Conservation (phyloP, 2,329 filamentous ascomycete species). For the Trichoderma sp. region DNA sequence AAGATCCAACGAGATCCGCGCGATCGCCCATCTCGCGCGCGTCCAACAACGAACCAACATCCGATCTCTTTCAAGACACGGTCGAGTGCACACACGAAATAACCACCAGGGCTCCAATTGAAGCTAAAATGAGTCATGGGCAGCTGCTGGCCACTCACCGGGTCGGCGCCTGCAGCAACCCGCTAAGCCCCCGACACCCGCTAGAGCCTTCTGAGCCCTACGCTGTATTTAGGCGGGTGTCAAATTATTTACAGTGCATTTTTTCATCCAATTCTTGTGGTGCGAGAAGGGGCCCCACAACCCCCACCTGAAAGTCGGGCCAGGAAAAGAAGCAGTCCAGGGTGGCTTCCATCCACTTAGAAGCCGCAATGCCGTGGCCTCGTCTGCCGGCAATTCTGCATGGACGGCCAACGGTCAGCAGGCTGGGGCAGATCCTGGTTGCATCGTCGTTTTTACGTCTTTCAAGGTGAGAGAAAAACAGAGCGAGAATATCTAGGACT, state of each 20-base stretch:
- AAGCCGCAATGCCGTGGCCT: background rate
- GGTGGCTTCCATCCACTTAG: background rate
- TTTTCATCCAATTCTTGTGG: background rate
- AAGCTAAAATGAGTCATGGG: background rate
- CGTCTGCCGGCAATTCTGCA: conserved; percentile 1
- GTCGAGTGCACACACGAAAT: background rate
- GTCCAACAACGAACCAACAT: background rate
- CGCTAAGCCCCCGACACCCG: conserved; percentile 27
- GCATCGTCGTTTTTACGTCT: background rate
- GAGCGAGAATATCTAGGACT: background rate
- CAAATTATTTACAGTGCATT: background rate
- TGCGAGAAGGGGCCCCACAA: background rate
- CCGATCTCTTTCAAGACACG: background rate
- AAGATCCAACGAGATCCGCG: conserved; percentile 7
- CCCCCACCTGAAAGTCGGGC: background rate
- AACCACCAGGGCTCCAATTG: background rate
- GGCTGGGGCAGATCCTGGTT: conserved; percentile 6
- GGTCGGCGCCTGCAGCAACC: conserved; percentile 32
- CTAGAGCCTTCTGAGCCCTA: background rate
- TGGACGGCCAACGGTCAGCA: background rate
- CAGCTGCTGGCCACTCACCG: conserved; percentile 34
- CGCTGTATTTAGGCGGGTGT: background rate
- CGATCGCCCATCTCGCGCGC: background rate
- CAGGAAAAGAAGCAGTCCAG: background rate
- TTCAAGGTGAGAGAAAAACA: background rate